These are phyloP conservation scores for Tremella fuciformis DNA, from an alignment of 768 basidiomycete genomes.

Conservation along the genomic window DNA sequence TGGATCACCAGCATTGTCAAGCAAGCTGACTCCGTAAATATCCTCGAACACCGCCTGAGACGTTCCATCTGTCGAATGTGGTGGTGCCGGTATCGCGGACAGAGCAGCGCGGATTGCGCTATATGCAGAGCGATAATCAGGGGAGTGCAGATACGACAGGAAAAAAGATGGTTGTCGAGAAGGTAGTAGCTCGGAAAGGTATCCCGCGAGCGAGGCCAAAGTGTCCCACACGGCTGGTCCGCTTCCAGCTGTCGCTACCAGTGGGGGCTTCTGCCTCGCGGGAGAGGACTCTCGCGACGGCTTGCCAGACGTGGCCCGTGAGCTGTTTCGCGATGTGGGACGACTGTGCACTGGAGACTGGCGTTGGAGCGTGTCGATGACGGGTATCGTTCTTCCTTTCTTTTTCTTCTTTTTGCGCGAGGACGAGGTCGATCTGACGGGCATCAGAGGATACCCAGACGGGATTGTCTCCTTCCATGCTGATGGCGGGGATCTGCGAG, in stretches of 20 bases:
- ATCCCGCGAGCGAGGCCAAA: conserved; percentile 35
- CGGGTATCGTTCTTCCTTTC: conserved; percentile 21
- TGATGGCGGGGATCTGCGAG: not conserved
- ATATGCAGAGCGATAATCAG: conserved; percentile 36
- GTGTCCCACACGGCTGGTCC: conserved; percentile 40
- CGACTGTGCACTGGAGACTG: conserved; percentile 15
- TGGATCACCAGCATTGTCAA: conserved; percentile 6
- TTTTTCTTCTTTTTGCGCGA: conserved; percentile 12
- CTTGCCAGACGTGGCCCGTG: conserved; percentile 6
- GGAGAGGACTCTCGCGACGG: conserved; percentile 17
- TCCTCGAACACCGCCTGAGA: conserved; percentile 34
- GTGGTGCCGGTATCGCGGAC: conserved; percentile 12
- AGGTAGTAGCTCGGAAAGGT: conserved; percentile 35
- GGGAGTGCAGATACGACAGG: conserved; percentile 38
- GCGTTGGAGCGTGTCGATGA: conserved; percentile 41
- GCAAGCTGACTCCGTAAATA: conserved; percentile 32
- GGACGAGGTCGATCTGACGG: conserved; percentile 6
- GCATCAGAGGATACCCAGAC: not conserved
- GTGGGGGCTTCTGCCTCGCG: not conserved
- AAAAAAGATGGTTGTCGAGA: conserved; percentile 32
- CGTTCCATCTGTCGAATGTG: conserved; percentile 5
- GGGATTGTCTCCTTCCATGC: conserved; percentile 1
- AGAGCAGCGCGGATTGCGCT: conserved; percentile 41
- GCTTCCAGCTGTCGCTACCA: conserved; percentile 14
- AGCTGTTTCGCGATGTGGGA: conserved; percentile 20